These are phyloP conservation scores for Leptodermis oblonga DNA, from an alignment of 257 asterid genomes.

Conservation along the genomic window DNA sequence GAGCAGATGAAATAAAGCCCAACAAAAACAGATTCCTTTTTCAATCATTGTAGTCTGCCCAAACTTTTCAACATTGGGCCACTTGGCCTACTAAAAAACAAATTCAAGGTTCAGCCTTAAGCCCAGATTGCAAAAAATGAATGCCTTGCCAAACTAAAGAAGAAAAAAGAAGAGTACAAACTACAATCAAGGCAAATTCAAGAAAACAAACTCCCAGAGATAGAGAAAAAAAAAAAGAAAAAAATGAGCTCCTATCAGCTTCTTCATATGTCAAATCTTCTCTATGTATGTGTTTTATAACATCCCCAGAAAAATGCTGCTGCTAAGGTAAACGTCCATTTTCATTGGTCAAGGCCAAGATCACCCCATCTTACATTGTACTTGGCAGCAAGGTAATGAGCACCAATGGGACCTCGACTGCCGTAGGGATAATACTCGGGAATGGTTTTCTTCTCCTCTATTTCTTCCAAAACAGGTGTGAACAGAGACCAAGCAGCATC, in stretches of 20 bases:
- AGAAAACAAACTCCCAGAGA: neutral
- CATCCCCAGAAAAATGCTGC: neutral
- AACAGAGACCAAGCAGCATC: conserved; percentile 97
- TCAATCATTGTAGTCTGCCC: too few species aligned
- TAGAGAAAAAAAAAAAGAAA: neutral
- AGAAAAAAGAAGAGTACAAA: neutral
- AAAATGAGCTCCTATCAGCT: neutral
- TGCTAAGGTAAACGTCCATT: neutral
- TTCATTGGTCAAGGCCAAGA: conserved; percentile 59
- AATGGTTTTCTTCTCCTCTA: conserved; percentile 57
- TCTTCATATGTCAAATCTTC: neutral
- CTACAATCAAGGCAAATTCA: neutral
- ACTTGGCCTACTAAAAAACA: neutral
- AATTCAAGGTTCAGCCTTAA: neutral
- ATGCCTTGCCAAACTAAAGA: neutral
- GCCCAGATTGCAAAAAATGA: neutral
- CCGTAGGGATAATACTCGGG: conserved; percentile 95
- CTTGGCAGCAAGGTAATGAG: conserved; percentile 87
- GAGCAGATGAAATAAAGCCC: too few species aligned
- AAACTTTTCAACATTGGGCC: neutral
- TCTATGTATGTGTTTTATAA: neutral
- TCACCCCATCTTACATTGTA: conserved; percentile 95
- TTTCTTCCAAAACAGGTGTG: conserved; percentile 79
- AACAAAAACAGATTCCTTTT: too few species aligned
- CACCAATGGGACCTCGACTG: conserved; percentile 94